phyloP scores from a whole-genome alignment of 148 eudicot species.

The Camellia lanceoleosa region DNA sequence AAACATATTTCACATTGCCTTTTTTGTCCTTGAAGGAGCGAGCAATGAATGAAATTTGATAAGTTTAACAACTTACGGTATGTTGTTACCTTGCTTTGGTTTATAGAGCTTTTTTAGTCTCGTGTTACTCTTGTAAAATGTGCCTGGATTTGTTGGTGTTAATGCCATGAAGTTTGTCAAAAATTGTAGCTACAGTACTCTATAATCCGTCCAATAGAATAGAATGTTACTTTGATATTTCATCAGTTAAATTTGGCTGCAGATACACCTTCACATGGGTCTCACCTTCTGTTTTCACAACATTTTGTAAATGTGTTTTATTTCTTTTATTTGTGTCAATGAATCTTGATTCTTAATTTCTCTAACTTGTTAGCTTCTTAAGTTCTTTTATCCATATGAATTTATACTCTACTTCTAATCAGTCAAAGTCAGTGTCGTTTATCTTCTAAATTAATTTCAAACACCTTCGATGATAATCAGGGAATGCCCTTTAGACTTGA shows the following conservation, averaged over 20 bases:
- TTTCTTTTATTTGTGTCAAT: not conserved
- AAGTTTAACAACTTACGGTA: not conserved
- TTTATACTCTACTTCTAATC: not conserved
- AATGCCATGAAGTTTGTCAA: not conserved
- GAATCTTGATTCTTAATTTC: not conserved
- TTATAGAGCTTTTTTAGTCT: not conserved
- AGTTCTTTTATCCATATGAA: not conserved
- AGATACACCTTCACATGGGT: not conserved
- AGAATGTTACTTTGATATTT: not conserved
- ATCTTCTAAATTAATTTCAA: not conserved
- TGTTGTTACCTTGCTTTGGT: not conserved
- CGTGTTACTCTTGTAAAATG: not conserved
- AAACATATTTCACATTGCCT: no score
- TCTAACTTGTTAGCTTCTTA: not conserved
- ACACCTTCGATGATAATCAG: constrained; percentile 30
- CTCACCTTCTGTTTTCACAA: not conserved
- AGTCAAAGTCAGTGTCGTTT: not conserved
- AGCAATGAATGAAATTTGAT: not conserved
- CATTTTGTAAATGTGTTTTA: not conserved
- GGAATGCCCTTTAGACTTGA: constrained; percentile 97
- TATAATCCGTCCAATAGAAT: not conserved
- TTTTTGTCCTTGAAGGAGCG: not conserved
- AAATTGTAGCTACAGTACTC: not conserved
- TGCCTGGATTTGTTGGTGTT: not conserved
- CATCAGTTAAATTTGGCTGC: not conserved